These are phyloP conservation scores for Cucurbita maxima DNA, from an alignment of 306 rosid genomes.

Conservation along the genomic window DNA sequence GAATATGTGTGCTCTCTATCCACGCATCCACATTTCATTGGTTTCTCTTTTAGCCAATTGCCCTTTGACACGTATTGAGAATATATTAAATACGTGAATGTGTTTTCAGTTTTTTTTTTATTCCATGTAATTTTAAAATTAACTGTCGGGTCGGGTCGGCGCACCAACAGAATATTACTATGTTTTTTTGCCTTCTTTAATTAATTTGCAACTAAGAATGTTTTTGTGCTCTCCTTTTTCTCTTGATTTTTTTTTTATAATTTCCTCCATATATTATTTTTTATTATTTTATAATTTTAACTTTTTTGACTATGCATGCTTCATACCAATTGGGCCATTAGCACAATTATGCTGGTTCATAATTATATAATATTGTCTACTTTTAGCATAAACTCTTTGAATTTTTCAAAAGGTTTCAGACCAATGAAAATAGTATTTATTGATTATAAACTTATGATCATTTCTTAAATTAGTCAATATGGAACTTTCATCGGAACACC, in stretches of 20 bases:
- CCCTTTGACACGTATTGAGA: not conserved
- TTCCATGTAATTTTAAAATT: conserved; percentile 3
- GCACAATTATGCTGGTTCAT: no score
- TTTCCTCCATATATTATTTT: not conserved
- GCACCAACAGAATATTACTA: not conserved
- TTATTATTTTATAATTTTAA: no score
- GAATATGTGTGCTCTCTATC: not conserved
- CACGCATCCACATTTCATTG: not conserved
- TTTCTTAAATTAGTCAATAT: no score
- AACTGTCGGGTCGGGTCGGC: not conserved
- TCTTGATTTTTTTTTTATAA: not conserved
- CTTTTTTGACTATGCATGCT: no score
- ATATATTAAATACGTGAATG: not conserved
- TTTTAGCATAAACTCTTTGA: no score
- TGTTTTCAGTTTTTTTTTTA: not conserved
- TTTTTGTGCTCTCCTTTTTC: not conserved
- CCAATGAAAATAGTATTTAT: no score
- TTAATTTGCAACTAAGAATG: not conserved
- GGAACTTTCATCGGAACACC: no score
- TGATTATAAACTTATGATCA: no score
- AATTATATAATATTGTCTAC: no score
- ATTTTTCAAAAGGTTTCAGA: no score
- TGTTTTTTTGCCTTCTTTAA: not conserved
- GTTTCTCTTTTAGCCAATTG: not conserved
- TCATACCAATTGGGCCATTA: no score